Evolutionary conservation across 371 early-diverging fungal species (phyloP).

Genomic region (Mucor circinelloides): DNA sequence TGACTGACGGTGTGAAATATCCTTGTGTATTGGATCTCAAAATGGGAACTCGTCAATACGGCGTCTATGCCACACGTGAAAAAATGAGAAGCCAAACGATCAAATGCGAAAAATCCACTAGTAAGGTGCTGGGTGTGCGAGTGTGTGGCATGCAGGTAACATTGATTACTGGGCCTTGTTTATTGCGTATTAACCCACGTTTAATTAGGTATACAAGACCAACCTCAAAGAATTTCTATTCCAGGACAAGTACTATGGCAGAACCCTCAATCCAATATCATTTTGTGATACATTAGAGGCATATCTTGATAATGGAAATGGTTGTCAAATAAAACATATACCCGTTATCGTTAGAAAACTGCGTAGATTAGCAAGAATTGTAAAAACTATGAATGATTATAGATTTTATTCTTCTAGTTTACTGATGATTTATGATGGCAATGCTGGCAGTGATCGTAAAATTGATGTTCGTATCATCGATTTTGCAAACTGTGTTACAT

Average conservation of each 20-base stretch:
- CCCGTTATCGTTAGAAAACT: conserved; percentile 79
- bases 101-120: conserved; percentile 91
- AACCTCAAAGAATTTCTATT: conserved; percentile 66
- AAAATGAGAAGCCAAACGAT: conserved; percentile 86
- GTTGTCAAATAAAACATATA: conserved; percentile 76
- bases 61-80: conserved; percentile 80
- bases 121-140: conserved; percentile 87
- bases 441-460: conserved; percentile 25
- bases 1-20: conserved; percentile 82
- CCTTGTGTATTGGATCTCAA: conserved; percentile 97
- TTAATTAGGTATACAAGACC: conserved; percentile 74
- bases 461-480: conserved; percentile 93
- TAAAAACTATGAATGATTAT: conserved; percentile 74
- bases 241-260: conserved; percentile 94
- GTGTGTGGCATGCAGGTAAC: conserved; percentile 96
- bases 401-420: conserved; percentile 92
- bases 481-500: conserved; percentile 81
- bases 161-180: background rate
- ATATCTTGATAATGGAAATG: conserved; percentile 83
- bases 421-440: conserved; percentile 59
- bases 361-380: conserved; percentile 67
- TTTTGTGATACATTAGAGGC: conserved; percentile 80
- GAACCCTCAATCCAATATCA: conserved; percentile 73
- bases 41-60: conserved; percentile 97
- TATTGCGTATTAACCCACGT: background rate